Percentiles rank a stretch among this genome's conserved stretches.
Evolutionary conservation across 2,329 filamentous ascomycete species (phyloP).

Genomic region (Aspergillus thermomutatus): DNA sequence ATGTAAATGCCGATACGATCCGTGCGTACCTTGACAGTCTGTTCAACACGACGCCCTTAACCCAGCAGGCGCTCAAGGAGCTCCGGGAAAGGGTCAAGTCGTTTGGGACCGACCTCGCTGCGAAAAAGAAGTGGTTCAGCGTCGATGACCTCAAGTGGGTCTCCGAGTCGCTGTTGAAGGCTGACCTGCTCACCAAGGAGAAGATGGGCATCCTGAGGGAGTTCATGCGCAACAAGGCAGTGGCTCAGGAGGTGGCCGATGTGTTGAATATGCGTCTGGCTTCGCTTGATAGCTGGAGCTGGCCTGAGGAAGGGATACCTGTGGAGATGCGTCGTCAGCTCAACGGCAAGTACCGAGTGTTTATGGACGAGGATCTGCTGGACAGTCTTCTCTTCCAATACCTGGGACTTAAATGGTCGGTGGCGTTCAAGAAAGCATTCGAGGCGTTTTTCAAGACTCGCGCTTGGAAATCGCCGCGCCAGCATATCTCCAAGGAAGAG

Average conservation of each 20-base stretch:
- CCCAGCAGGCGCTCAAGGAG: slow-evolving; percentile 41
- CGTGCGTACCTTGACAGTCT: slow-evolving; percentile 50
- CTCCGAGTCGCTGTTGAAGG: slow-evolving; percentile 49
- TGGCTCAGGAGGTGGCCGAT: slow-evolving; percentile 53
- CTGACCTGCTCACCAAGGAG: slow-evolving; percentile 51
- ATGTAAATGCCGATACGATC: slow-evolving; percentile 48
- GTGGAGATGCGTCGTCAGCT: slow-evolving; percentile 52
- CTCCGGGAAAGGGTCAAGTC: slow-evolving; percentile 39
- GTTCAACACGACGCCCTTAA: slow-evolving; percentile 45
- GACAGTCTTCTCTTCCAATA: slow-evolving; percentile 55
- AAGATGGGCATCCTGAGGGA: slow-evolving; percentile 51
- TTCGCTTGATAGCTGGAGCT: slow-evolving; percentile 51
- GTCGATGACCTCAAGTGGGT: slow-evolving; percentile 41
- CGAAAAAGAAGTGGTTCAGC: slow-evolving; percentile 39
- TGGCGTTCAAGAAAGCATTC: slow-evolving; percentile 46
- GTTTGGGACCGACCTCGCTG: slow-evolving; percentile 33
- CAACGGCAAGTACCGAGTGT: slow-evolving; percentile 58
- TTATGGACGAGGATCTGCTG: slow-evolving; percentile 58
- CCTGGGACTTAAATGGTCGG: slow-evolving; percentile 52
- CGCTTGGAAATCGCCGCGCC: slow-evolving; percentile 41
- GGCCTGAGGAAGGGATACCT: slow-evolving; percentile 45
- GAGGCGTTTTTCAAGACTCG: slow-evolving; percentile 31
- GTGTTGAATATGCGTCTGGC: slow-evolving; percentile 56
- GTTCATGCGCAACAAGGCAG: slow-evolving; percentile 47
- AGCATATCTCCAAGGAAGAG: slow-evolving; percentile 36